Evolutionary conservation across 2,329 filamentous ascomycete species (phyloP), one percentile per base, ranked within the genome.

Genomic region (Ophidiomyces ophidiicola): DNA sequence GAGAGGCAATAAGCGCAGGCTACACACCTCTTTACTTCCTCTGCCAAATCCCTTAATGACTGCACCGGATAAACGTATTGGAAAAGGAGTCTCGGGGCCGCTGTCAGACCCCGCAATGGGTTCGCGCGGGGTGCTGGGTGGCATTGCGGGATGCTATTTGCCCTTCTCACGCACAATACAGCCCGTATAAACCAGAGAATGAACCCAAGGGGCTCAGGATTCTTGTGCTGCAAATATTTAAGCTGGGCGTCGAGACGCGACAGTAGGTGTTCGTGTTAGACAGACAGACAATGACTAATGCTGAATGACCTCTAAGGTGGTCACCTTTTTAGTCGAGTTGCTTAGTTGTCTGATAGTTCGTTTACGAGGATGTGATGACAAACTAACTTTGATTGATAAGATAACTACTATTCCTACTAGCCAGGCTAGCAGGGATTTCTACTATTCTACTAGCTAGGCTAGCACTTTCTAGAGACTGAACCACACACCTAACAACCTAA

Each of bases 11-110:
- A 39, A 18, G 18, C 10, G 17, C 5, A 7, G 30, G 5, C 10
- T 17, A 31, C 30, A 19, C 58, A 87, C 83, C 64, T 94, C 87
- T 67, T 86, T 92, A 53, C 84, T 93, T 11, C 90, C 90, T 44
- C 90, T 76, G 29, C 90, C 88, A 60, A 96, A 96, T 23, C 90
- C 90, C 53, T 83, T 81, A 53, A 94, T 86, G 17, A 98, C 86
- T 40, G 80, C 76, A 17, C 90, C 90, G 45, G 82, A 79, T 64
- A 96, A 78, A 50, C 72, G 75, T 51, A 94, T 71, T 0, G 90
- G 90, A 60, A 78, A 96, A 0, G 90, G 90, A 4, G 74, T 36
- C 51, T 77, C 69, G 8, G 88, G 88, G 2, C 85, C 85, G 26
- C 67, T 60, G 30, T 82, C 75, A 6, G 79, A 69, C 41, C 88